A percentile compares a stretch with the other conserved stretches of the same genome.
phyloP scores from a whole-genome alignment of 441 rosid genomes.

The Geranium incanum region DNA sequence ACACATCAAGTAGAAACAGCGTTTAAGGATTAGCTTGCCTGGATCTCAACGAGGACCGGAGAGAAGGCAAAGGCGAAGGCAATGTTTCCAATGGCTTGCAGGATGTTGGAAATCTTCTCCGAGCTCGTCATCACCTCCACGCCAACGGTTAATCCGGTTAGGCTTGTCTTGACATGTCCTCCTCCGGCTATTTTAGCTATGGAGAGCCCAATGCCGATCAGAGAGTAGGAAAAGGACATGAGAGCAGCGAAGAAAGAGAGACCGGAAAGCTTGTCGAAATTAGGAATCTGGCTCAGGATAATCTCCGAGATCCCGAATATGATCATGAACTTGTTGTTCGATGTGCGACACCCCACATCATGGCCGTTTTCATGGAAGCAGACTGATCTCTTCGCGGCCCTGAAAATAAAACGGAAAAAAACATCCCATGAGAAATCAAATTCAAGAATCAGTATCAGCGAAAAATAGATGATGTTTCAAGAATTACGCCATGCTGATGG shows the following conservation, averaged over 20 bases:
- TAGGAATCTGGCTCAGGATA: slow-evolving; percentile 34
- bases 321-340: slow-evolving; percentile 27
- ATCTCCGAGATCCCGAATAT: slow-evolving; percentile 32
- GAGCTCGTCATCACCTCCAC: slow-evolving; percentile 34
- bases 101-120: slow-evolving; percentile 38
- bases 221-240: slow-evolving; percentile 38
- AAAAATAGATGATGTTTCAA: neutral
- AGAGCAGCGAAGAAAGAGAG: slow-evolving; percentile 39
- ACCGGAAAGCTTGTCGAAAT: slow-evolving; percentile 32
- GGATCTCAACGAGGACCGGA: slow-evolving; percentile 52
- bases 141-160: slow-evolving; percentile 45
- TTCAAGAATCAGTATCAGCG: too few relatives aligned
- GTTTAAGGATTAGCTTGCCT: slow-evolving; percentile 25
- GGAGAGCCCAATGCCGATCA: slow-evolving; percentile 35
- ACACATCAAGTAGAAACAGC: neutral
- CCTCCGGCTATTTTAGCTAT: slow-evolving; percentile 30
- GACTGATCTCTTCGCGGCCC: slow-evolving; percentile 34
- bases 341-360: slow-evolving; percentile 24
- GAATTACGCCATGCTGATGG: slow-evolving; percentile 95
- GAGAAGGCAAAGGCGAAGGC: slow-evolving; percentile 57
- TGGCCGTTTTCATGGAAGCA: slow-evolving; percentile 38
- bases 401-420: slow-evolving; percentile 10
- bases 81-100: slow-evolving; percentile 56
- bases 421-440: neutral
- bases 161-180: slow-evolving; percentile 28